Evolutionary conservation across 176 grass and related monocot genomes (phyloP).

Genomic region (Oryza nivara): DNA sequence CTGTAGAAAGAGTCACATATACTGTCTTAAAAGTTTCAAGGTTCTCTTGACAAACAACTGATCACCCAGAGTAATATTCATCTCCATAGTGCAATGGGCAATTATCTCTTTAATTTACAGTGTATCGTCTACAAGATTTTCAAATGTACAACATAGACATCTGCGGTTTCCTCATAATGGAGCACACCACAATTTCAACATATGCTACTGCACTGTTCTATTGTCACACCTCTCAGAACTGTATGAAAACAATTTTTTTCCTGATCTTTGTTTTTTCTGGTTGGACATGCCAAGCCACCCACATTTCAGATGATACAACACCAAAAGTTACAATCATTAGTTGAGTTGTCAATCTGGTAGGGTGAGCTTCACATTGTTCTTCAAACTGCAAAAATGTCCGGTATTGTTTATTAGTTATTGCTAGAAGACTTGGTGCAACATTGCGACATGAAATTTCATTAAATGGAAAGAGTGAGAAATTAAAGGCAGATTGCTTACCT

Average conservation of each 20-base stretch:
- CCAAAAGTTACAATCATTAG: background rate
- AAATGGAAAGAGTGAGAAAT: background rate
- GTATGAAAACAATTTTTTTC: background rate
- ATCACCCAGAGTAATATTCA: background rate
- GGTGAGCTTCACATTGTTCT: slow-evolving; percentile 75
- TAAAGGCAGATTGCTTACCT: slow-evolving; percentile 45
- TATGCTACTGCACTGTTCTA: background rate
- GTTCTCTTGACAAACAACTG: too few relatives aligned
- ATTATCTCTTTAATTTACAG: slow-evolving; percentile 27
- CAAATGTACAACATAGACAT: slow-evolving; percentile 2
- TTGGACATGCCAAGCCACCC: background rate
- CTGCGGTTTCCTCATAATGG: background rate
- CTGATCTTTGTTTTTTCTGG: background rate
- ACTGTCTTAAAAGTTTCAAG: background rate
- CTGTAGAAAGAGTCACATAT: background rate
- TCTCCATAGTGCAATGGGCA: background rate
- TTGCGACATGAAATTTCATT: background rate
- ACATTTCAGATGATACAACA: background rate
- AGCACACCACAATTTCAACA: background rate
- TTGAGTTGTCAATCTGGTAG: slow-evolving; percentile 45
- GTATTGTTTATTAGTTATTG: background rate
- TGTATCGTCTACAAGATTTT: slow-evolving; percentile 13
- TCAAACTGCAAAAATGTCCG: slow-evolving; percentile 49
- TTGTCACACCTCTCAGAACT: background rate
- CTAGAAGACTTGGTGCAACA: background rate